Base-by-base conservation (phyloP, 129 eudicot genomes). In the Silybum marianum region DNA sequence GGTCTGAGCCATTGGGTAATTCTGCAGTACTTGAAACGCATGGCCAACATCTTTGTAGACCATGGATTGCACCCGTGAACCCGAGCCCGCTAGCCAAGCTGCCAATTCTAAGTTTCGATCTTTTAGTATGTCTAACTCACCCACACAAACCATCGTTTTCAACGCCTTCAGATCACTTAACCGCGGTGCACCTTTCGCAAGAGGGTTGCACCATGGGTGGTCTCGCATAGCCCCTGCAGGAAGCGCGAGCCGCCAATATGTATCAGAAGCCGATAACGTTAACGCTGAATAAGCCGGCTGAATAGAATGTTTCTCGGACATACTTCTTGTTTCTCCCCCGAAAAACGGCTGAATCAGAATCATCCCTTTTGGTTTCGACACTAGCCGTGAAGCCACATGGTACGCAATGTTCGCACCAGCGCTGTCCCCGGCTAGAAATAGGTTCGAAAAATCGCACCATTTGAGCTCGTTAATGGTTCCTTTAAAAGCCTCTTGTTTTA, bases 191-290 rank as follows among this genome's bases (percentile, higher is more conserved):
- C 83, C 81, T 16, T 30, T 86, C 2, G 72, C 89, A 9, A 88
- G 67, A 28, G 89, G 92, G 71, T 91, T 91, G 84, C 92, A 88
- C 88, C 89, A 91, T 40, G 91, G 91, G 58, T 90, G 91, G 81
- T 90, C 93, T 30, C 93, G 88, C 11, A 28, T 85, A 8, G 82
- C 42, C 74, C 91, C 88, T 11, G 75, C 1, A 4, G 91, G 93
- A 30, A 90, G 82, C 0, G 91, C 80, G 2, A 90, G 74, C 24
- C 93, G 88, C 93, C 93, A 90, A 76, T 87, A 90, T 0, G 91
- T 78, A 51, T 90, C 93, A 71, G 91, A 85, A 71, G 87, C 83
- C 2, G 85, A 70, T n/a, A 90, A 77, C 6, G 82, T 85, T 48
- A 90, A 67, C 0, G 89, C 91, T 3, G 93, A 90, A 71, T 74